Evolutionary conservation across 495 filamentous ascomycete species (phyloP), one percentile per base, ranked within the genome.

Genomic region (Trichoderma virens): DNA sequence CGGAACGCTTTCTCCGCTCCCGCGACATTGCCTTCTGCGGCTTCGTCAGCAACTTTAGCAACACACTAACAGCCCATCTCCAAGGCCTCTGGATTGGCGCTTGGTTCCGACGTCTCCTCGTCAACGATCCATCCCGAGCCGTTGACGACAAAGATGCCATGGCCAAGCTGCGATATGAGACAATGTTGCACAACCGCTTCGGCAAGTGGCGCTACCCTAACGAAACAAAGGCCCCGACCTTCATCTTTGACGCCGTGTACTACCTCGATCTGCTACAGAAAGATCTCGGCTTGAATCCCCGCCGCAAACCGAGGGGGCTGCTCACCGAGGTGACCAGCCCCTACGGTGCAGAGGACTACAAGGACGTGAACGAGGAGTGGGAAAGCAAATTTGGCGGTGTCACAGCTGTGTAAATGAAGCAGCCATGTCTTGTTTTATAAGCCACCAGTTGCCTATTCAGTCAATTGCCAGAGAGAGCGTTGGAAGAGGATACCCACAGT

Each of bases 241-340:
- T 91, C 64, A 85, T 89, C 60, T 92, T 91, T 69, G 90, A 94
- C 71, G 82, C 80, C 2, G 66, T 92, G 51, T 87, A 90, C n/a
- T 95, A 93, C 69, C 70, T 92, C 3, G 91, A 93, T 73, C 66
- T 90, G 67, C 67, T 93, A 73, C 69, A 91, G 62, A 69, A 74
- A 1, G 90, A 93, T 69, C 64, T 94, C 60, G 89, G 89, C 14
- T 69, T 81, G 18, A 65, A 70, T 45, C 70, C 75, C 35, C 74
- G 75, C 64, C 74, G 79, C 25, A 81, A 81, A 73, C 65, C 62
- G 5, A 56, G 18, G 27, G 71, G 74, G 47, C 80, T 78, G 72
- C 69, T 82, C 32, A 75, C 75, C 0, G 83, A 84, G 66, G 78
- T 82, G 61, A 74, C 82, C 65, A 71, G 82, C 16, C 77, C 85